Evolutionary conservation across 2,329 filamentous ascomycete genomes (phyloP).

Genomic region (Cercospora nicotianae): DNA sequence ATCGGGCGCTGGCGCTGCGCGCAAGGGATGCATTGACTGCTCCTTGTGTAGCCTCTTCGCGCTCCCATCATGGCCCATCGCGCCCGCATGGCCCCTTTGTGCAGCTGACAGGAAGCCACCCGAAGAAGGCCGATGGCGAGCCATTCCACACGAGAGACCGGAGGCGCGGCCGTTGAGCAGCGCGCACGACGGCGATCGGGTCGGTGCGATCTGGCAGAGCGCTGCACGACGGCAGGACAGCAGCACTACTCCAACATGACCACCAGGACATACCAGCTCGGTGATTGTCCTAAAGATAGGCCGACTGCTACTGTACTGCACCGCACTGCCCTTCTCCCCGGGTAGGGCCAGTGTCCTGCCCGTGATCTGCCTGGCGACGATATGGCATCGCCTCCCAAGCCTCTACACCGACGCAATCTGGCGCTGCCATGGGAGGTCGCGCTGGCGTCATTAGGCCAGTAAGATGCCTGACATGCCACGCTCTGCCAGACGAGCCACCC

Average conservation of each 20-base stretch:
- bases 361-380: slow-evolving; percentile 22
- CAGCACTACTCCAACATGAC: slow-evolving; percentile 10
- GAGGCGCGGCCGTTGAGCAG: slow-evolving; percentile 21
- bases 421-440: slow-evolving; percentile 35
- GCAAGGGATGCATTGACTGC: slow-evolving; percentile 25
- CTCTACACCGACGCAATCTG: slow-evolving; percentile 37
- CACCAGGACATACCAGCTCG: slow-evolving; percentile 13
- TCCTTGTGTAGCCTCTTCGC: slow-evolving; percentile 22
- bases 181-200: slow-evolving; percentile 3
- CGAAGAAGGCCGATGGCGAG: slow-evolving; percentile 29
- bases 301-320: slow-evolving; percentile 17
- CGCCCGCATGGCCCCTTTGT: slow-evolving; percentile 24
- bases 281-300: slow-evolving; percentile 31
- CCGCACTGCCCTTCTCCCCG: neutral
- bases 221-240: neutral
- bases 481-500: slow-evolving; percentile 21
- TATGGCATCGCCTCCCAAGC: slow-evolving; percentile 25
- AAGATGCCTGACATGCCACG: slow-evolving; percentile 27
- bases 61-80: neutral
- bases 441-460: slow-evolving; percentile 37
- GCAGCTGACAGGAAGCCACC: slow-evolving; percentile 29
- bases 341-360: slow-evolving; percentile 22
- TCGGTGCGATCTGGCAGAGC: neutral
- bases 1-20: slow-evolving; percentile 12
- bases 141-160: slow-evolving; percentile 20